A percentile compares a stretch with the other conserved stretches of the same genome.
Evolutionary conservation across 2,329 filamentous ascomycete species (phyloP).

Genomic region (Xylariaceae sp.): DNA sequence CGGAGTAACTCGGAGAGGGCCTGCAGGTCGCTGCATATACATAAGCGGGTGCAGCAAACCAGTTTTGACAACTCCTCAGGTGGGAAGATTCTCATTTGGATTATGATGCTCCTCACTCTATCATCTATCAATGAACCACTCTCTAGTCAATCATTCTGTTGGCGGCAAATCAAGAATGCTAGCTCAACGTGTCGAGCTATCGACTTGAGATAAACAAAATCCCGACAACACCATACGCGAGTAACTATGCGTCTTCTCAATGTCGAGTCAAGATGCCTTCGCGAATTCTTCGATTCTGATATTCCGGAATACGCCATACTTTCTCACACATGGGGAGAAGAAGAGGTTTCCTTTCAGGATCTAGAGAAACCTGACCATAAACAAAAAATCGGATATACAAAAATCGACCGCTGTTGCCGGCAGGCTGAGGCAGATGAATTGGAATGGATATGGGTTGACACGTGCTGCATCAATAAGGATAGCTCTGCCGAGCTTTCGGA

Average conservation of each 20-base stretch:
- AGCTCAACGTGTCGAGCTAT: no score
- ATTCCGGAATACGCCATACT: constrained; percentile 2
- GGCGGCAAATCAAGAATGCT: no score
- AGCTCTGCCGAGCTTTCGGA: neutral
- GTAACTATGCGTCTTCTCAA: neutral
- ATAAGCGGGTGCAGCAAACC: no score
- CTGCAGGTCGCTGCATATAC: no score
- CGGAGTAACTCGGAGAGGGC: no score
- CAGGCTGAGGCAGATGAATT: neutral
- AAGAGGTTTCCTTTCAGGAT: neutral
- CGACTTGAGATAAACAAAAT: no score
- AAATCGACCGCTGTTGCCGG: neutral
- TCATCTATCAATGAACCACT: no score
- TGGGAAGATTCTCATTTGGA: no score
- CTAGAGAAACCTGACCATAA: neutral
- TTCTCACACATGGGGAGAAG: neutral
- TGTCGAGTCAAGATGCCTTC: neutral
- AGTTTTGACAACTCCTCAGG: no score
- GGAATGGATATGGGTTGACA: neutral
- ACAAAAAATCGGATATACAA: neutral
- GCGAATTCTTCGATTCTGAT: neutral
- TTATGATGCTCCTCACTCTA: no score
- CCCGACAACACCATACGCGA: no score
- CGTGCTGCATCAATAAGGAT: constrained; percentile 1
- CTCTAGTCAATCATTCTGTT: no score